Conservation (phyloP, 78 protist genomes). For the Dictyostelium discoideum region DNA sequence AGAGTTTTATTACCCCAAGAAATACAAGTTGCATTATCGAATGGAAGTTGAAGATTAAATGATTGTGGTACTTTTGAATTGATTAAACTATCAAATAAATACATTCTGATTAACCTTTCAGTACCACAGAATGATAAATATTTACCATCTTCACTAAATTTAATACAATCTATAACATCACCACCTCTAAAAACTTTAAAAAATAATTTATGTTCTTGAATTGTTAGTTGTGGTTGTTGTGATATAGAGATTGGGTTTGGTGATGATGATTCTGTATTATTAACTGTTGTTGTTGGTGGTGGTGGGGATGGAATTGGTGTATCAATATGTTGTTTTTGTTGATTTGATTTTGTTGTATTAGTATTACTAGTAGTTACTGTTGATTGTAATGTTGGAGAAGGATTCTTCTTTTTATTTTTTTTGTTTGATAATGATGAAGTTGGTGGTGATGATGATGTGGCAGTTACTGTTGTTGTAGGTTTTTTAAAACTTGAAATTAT, state of each 20-base stretch:
- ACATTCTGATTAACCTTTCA: constrained; percentile 16
- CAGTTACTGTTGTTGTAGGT: background rate
- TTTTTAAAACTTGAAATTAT: background rate
- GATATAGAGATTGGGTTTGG: background rate
- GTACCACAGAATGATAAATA: background rate
- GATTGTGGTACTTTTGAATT: background rate
- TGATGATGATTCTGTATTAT: background rate
- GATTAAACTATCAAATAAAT: background rate
- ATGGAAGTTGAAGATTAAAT: constrained; percentile 46
- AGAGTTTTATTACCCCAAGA: constrained; percentile 27
- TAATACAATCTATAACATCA: background rate
- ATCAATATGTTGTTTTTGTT: background rate
- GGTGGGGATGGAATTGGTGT: background rate
- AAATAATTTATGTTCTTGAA: background rate
- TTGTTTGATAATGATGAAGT: background rate
- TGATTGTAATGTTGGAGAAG: background rate
- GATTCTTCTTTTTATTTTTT: background rate
- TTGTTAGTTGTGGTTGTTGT: background rate
- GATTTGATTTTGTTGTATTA: background rate
- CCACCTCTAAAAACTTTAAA: background rate
- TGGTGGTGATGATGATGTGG: background rate
- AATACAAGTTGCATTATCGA: constrained; percentile 38
- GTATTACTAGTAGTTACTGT: too few species aligned
- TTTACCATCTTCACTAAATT: constrained; percentile 3
- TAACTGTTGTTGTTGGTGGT: background rate